Evolutionary conservation across 2,329 filamentous ascomycete species (phyloP).

Genomic region (Samsoniella hepiali): DNA sequence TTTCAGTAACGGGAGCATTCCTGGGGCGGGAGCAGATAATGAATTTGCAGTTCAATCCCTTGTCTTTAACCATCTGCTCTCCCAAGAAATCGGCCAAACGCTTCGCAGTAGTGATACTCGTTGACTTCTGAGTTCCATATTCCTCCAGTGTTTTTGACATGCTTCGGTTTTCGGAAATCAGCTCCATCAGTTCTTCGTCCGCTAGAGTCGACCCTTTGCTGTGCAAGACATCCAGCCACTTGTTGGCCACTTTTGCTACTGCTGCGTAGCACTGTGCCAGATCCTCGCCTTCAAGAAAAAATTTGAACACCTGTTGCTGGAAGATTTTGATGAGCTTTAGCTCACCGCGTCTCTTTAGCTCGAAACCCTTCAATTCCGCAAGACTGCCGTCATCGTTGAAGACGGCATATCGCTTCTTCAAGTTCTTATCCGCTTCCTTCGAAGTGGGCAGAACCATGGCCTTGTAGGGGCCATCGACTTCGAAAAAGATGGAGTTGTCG

Average conservation of each 20-base stretch:
- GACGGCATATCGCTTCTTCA: conserved; percentile 98
- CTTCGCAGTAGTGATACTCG: conserved; percentile 96
- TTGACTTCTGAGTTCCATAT: conserved; percentile 93
- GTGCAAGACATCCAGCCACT: conserved; percentile 93
- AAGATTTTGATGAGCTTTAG: conserved; percentile 99
- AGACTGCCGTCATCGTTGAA: conserved; percentile 97
- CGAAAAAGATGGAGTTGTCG: conserved; percentile 99
- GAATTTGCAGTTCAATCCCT: conserved; percentile 98
- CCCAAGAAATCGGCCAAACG: conserved; percentile 94
- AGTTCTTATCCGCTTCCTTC: conserved; percentile 98
- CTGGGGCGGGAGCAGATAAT: conserved; percentile 89
- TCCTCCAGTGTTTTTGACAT: conserved; percentile 98
- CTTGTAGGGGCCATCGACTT: conserved; percentile 95
- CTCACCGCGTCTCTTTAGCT: conserved; percentile 95
- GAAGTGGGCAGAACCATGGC: conserved; percentile 97
- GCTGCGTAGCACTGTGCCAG: conserved; percentile 84
- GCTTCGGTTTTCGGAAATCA: conserved; percentile 99
- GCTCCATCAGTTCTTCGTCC: conserved; percentile 94
- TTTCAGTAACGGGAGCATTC: conserved; percentile 88
- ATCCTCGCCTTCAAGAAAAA: conserved; percentile 89
- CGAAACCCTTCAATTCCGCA: conserved; percentile 94
- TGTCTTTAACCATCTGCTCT: conserved; percentile 99
- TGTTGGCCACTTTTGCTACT: conserved; percentile 91
- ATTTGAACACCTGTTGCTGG: conserved; percentile 98
- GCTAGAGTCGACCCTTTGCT: conserved; percentile 84